phyloP scores from a whole-genome alignment of 2,329 filamentous ascomycete genomes.

The Colletotrichum lini region DNA sequence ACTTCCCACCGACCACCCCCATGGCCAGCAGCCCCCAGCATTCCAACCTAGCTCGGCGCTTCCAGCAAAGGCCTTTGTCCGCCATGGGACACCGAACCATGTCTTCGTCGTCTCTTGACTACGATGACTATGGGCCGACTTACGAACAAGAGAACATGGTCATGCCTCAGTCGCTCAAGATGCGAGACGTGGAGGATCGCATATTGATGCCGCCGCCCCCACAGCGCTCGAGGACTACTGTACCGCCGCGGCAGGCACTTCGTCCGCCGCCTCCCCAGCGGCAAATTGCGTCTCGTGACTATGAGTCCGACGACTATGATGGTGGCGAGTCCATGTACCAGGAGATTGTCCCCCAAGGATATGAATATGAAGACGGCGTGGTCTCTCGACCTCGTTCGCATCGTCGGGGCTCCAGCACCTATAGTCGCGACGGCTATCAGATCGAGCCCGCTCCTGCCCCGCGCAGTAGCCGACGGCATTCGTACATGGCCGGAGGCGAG shows the following conservation, averaged over 20 bases:
- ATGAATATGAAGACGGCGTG: conserved; percentile 52
- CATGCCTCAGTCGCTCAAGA: conserved; percentile 60
- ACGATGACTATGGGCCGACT: conserved; percentile 49
- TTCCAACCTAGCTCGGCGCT: conserved; percentile 42
- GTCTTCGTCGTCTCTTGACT: conserved; percentile 49
- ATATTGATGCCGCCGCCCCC: conserved; percentile 65
- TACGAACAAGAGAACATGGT: conserved; percentile 58
- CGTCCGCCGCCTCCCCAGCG: conserved; percentile 47
- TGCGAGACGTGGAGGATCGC: conserved; percentile 61
- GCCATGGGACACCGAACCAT: conserved; percentile 57
- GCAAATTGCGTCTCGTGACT: conserved; percentile 47
- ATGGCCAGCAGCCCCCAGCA: conserved; percentile 47
- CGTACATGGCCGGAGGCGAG: conserved; percentile 57
- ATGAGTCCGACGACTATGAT: conserved; percentile 57
- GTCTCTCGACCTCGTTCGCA: conserved; percentile 51
- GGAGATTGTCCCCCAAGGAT: conserved; percentile 54
- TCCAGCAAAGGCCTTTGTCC: conserved; percentile 52
- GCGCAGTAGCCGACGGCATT: conserved; percentile 54
- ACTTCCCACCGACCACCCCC: conserved; percentile 40
- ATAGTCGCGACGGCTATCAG: conserved; percentile 57
- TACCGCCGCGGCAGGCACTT: conserved; percentile 48
- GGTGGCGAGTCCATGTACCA: conserved; percentile 55
- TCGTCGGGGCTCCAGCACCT: conserved; percentile 52
- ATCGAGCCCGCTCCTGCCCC: conserved; percentile 55
- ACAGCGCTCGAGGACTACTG: conserved; percentile 45